phyloP scores from a whole-genome alignment of 306 rosid genomes.

The Acacia acuminata region DNA sequence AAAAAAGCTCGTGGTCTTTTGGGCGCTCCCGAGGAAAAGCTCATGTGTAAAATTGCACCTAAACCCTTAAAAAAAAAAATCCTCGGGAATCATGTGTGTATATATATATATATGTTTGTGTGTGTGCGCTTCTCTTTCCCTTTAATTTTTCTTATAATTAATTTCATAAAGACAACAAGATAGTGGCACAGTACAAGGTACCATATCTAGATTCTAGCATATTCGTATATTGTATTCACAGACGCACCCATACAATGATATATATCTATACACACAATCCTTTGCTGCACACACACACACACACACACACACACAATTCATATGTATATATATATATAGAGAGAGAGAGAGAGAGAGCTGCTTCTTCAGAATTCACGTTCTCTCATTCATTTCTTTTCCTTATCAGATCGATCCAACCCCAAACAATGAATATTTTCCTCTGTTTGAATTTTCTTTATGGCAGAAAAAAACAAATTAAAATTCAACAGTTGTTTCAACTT shows the following conservation, averaged over 20 bases:
- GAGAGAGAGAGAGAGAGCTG: neutral
- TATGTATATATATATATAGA: no score
- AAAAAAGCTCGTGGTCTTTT: no score
- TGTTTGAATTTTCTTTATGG: neutral
- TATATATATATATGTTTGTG: no score
- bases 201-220: neutral
- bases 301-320: no score
- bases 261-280: no score
- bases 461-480: neutral
- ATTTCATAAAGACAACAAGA: neutral
- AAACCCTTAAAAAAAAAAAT: no score
- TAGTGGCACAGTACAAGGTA: neutral
- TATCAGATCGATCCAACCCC: conserved; percentile 26
- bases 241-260: no score
- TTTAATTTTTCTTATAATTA: neutral
- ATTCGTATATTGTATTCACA: neutral
- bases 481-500: neutral
- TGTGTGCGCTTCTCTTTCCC: neutral
- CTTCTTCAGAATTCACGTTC: conserved; percentile 32
- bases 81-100: neutral
- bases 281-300: no score
- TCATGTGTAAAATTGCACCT: no score
- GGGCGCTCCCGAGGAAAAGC: no score
- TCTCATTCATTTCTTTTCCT: conserved; percentile 3
- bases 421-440: neutral